Conservation (phyloP, 805 yeast species). For the Candida cerambycidarum region DNA sequence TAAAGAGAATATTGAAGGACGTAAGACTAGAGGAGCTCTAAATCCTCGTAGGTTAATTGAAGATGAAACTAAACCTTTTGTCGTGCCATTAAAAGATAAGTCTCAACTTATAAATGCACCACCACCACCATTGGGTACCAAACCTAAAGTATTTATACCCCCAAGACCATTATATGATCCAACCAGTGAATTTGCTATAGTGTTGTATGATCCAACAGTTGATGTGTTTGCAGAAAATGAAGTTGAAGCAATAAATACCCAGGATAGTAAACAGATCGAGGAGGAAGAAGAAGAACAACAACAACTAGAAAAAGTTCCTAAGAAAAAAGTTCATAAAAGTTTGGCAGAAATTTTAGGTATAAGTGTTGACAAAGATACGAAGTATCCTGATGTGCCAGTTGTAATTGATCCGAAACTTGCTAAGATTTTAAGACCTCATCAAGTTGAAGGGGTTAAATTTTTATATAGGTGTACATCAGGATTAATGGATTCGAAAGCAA, state of each 20-base stretch:
- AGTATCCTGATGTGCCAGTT: conserved; percentile 86
- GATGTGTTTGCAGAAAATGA: conserved; percentile 47
- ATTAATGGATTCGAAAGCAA: conserved; percentile 73
- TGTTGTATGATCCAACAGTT: conserved; percentile 90
- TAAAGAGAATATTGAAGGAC: conserved; percentile 11
- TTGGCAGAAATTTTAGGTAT: conserved; percentile 82
- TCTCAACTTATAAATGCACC: conserved; percentile 38
- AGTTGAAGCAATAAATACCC: conserved; percentile 24
- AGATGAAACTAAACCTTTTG: conserved; percentile 46
- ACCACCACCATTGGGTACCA: conserved; percentile 85
- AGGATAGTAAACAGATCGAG: conserved; percentile 13
- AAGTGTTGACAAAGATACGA: conserved; percentile 50
- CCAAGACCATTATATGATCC: conserved; percentile 97
- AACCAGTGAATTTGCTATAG: conserved; percentile 87
- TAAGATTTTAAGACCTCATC: conserved; percentile 90
- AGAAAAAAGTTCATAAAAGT: conserved; percentile 55
- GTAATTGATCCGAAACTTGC: conserved; percentile 89
- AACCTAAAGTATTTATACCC: conserved; percentile 64
- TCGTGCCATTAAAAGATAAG: conserved; percentile 54
- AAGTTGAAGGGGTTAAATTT: conserved; percentile 91
- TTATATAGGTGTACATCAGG: conserved; percentile 91
- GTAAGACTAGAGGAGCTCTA: conserved; percentile 52
- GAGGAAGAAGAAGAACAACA: conserved; percentile 14
- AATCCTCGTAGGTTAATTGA: conserved; percentile 50
- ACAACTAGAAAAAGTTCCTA: conserved; percentile 16